Evolutionary conservation across 2,329 filamentous ascomycete genomes (phyloP), one percentile per base, ranked within the genome.

Genomic region (Penicillium brasilianum): DNA sequence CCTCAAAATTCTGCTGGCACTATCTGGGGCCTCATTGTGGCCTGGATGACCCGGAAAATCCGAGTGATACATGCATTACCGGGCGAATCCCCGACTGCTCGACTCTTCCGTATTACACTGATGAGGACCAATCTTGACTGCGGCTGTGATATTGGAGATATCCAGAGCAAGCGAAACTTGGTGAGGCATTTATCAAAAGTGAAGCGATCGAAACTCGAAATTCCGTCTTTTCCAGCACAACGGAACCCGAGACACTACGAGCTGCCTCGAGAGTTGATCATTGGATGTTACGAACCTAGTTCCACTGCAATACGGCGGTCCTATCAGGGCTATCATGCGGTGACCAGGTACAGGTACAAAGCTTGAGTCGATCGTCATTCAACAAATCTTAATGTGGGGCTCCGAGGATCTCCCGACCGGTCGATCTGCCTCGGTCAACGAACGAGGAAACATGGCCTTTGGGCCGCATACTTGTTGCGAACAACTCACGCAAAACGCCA

Each of bases 351-450:
- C 10, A 37, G n/a, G 36, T 39, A 39, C 10, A 52, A 55, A 56
- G 32, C 37, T 41, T 22, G n/a, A 20, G 59, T 56, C 30, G 52
- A 57, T 62, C 59, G 57, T 60, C 55, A 60, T 55, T 53, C 37
- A 55, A 55, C 39, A 46, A 49, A 58, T 50, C 56, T 16, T 48
- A 25, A 53, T 18, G 22, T 62, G 61, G 61, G 57, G 50, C 57
- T 48, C 64, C 61, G 64, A 64, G 52, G 64, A 66, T 66, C 64
- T 64, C 56, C 64, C 64, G 64, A 64, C 59, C 54, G 50, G 63
- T 49, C 64, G 59, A 66, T 64, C 59, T 49, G 34, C 48, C 54
- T 58, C 64, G 61, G 64, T 66, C 61, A 61, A 55, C 63, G 36
- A 66, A 66, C 59, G 52, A 44, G 61, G 55, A 57, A 66, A 60